Conservation (phyloP, 2,329 filamentous ascomycete species). For the Ophiostoma triangulosporum region DNA sequence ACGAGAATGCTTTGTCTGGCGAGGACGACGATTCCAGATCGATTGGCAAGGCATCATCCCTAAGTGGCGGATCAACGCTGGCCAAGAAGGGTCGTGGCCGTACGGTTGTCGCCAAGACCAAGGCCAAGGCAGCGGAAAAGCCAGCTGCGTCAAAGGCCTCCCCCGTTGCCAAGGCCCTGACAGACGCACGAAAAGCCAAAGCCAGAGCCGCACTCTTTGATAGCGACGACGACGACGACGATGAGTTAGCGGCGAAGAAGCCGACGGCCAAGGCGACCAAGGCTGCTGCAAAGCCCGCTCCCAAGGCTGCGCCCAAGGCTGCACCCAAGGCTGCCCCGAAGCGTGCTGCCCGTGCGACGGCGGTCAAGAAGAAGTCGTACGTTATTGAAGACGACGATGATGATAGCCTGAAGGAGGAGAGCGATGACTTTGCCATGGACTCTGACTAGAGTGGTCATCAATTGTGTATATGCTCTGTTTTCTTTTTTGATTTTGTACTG, state of each 20-base stretch:
- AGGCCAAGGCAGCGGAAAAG: slow-evolving; percentile 16
- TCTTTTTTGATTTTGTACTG: too few relatives aligned
- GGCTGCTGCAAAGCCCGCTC: background rate
- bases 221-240: slow-evolving; percentile 1
- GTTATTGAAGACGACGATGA: slow-evolving; percentile 23
- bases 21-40: slow-evolving; percentile 26
- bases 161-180: background rate
- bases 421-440: slow-evolving; percentile 28
- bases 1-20: slow-evolving; percentile 30
- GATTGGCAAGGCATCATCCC: slow-evolving; percentile 17
- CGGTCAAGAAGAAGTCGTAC: slow-evolving; percentile 28
- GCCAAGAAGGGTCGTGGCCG: slow-evolving; percentile 43
- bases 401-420: slow-evolving; percentile 19
- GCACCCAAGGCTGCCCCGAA: background rate
- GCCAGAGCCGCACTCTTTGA: background rate
- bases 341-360: slow-evolving; percentile 28
- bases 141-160: background rate
- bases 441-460: slow-evolving; percentile 13
- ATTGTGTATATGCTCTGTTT: background rate
- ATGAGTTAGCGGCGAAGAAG: background rate
- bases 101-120: slow-evolving; percentile 34
- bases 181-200: slow-evolving; percentile 14
- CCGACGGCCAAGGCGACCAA: background rate
- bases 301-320: slow-evolving; percentile 2
- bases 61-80: slow-evolving; percentile 29